Conservation (phyloP, 2,329 filamentous ascomycete species). For the Scleromitrula shiraiana region DNA sequence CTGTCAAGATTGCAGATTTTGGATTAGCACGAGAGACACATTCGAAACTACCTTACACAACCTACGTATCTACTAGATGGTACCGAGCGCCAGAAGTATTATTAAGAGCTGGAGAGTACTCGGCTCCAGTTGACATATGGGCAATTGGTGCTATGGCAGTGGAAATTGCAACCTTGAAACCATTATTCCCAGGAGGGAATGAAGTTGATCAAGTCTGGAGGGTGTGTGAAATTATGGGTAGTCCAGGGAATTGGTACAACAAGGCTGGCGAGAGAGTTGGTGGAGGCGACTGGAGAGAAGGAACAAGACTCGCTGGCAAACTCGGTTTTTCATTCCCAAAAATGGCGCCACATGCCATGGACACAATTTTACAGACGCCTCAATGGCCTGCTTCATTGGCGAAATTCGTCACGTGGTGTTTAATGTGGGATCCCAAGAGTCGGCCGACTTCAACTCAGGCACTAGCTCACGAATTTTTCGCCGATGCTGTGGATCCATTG, state of each 20-base stretch:
- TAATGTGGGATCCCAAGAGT: constrained; percentile 96
- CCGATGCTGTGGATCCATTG: constrained; percentile 84
- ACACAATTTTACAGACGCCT: constrained; percentile 81
- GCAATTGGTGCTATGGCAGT: constrained; percentile 98
- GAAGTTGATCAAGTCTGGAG: constrained; percentile 99
- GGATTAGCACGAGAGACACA: constrained; percentile 95
- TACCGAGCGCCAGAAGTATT: constrained; percentile 90
- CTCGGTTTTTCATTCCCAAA: constrained; percentile 97
- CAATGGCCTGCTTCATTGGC: constrained; percentile 86
- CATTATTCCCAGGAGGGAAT: constrained; percentile 92
- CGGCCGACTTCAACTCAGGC: constrained; percentile 89
- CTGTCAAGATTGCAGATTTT: constrained; percentile 98
- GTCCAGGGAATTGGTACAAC: constrained; percentile 96
- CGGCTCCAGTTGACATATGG: constrained; percentile 97
- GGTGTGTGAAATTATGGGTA: constrained; percentile 98
- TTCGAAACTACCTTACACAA: constrained; percentile 93
- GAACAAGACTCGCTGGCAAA: constrained; percentile 85
- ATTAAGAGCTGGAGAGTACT: constrained; percentile 90
- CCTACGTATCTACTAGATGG: constrained; percentile 97
- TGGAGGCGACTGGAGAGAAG: constrained; percentile 96
- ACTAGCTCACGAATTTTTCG: constrained; percentile 91
- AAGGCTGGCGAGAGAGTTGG: constrained; percentile 81
- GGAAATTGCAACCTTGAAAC: constrained; percentile 92
- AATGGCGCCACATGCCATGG: constrained; percentile 97
- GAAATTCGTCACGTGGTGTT: constrained; percentile 94